Percentiles rank a stretch among this genome's conserved stretches.
Evolutionary conservation across 148 eudicot genomes (phyloP).

Genomic region (Nepenthes mirabilis): DNA sequence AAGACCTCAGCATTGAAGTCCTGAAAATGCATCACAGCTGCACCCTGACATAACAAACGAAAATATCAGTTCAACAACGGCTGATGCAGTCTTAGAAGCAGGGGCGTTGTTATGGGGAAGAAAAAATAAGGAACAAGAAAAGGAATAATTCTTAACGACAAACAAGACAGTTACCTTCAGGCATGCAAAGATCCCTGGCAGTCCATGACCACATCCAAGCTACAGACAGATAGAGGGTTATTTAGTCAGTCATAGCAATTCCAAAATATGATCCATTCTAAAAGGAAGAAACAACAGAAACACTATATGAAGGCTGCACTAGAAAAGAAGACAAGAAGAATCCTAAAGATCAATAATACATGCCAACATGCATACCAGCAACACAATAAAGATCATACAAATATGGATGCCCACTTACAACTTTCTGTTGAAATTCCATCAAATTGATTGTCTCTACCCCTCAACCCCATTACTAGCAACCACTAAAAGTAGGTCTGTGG

Average conservation of each 20-base stretch:
- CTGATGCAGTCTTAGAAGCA: neutral
- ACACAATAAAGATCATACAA: neutral
- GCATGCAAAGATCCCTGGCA: constrained; percentile 86
- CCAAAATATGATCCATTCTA: neutral
- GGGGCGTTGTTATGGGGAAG: neutral
- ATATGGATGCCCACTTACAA: neutral
- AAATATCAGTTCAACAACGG: neutral
- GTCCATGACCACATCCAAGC: constrained; percentile 99
- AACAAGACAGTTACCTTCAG: constrained; percentile 39
- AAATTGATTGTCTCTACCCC: too few species aligned
- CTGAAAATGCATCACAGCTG: constrained; percentile 74
- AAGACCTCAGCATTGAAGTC: constrained; percentile 93
- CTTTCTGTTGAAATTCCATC: too few species aligned
- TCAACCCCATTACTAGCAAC: too few species aligned
- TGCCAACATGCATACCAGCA: too few species aligned
- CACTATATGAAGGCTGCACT: too few species aligned
- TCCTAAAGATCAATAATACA: too few species aligned
- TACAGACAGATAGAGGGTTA: constrained; percentile 12
- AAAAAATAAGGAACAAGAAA: neutral
- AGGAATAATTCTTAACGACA: constrained; percentile 2
- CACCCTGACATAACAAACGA: constrained; percentile 43
- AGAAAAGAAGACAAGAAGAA: too few species aligned
- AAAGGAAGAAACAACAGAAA: neutral
- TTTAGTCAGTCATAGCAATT: neutral
- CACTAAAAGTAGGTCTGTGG: too few species aligned